Evolutionary conservation across 208 protist genomes (phyloP), one percentile per base, ranked within the genome.

Genomic region (Wallacemonas rigidus): DNA sequence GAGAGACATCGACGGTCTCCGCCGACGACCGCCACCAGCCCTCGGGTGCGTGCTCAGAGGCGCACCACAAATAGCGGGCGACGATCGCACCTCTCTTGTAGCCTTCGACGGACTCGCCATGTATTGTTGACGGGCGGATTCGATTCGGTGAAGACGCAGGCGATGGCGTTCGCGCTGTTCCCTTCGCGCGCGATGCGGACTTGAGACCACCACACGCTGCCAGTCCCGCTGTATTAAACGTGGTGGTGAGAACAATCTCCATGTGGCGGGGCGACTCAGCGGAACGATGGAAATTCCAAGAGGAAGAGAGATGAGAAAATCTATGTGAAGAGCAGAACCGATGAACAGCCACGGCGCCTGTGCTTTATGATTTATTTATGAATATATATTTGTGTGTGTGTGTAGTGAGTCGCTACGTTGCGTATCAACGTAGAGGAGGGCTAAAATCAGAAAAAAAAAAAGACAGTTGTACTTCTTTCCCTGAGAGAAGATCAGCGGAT

Each of bases 201-300:
- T 45, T 63, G 15, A 81, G 55, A 2, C 77, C 77, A 26, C 77
- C 77, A 11, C 56, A 41, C 41, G 58, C 67, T 26, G 77, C 54
- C 14, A 81, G 60, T 14, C 38, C 64, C 4, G 64, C 36, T 14
- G 76, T 38, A 15, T 82, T 82, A 45, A 74, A 69, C 41, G 63
- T 61, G 68, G 68, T 72, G 35, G 68, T 50, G 53, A 82, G 45
- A 38, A 56, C 48, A 54, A 82, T 39, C 55, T 82, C 77, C 77
- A 82, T 78, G 39, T 4, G 8, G 12, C 26, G 26, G 11, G 36
- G 11, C 58, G 39, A 47, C 6, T 45, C 8, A 6, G 45, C 48
- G 17, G 9, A 67, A 45, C 39, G 14, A 67, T n/a, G 12, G 47
- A 55, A 7, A 54, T 35, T 39, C 5, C 17, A 54, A 57, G 26